phyloP scores from a whole-genome alignment of 768 basidiomycete species.

The Trametes elegans region DNA sequence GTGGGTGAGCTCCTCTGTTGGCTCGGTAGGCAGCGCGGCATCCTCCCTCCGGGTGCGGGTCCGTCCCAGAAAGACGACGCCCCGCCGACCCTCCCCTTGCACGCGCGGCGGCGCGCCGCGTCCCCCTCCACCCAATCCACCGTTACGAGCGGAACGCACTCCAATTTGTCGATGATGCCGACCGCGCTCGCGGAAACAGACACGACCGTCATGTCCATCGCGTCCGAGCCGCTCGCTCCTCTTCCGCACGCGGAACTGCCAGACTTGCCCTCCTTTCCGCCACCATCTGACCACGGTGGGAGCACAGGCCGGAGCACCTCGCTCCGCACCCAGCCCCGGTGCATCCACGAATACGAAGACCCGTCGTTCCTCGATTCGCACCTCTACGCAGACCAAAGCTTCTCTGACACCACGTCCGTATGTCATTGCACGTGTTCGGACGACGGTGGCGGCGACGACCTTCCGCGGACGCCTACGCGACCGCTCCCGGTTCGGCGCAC shows the following conservation, averaged over 20 bases:
- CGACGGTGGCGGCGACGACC: slow-evolving; percentile 7
- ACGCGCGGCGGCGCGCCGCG: not conserved
- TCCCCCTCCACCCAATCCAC: slow-evolving; percentile 35
- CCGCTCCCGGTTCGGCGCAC: slow-evolving; percentile 41
- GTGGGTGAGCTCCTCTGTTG: slow-evolving; percentile 69
- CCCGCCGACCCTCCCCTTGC: slow-evolving; percentile 3
- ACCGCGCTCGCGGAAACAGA: slow-evolving; percentile 35
- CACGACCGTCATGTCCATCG: slow-evolving; percentile 27
- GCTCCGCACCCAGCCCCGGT: slow-evolving; percentile 32
- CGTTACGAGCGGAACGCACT: slow-evolving; percentile 33
- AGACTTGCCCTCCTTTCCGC: slow-evolving; percentile 6
- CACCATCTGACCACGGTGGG: slow-evolving; percentile 8
- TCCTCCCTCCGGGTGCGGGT: slow-evolving; percentile 24
- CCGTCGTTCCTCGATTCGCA: slow-evolving; percentile 25
- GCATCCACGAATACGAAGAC: slow-evolving; percentile 57
- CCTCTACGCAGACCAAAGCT: slow-evolving; percentile 5
- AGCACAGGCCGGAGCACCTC: slow-evolving; percentile 9
- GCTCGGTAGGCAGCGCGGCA: slow-evolving; percentile 51
- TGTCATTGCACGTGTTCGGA: slow-evolving; percentile 22
- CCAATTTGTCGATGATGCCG: slow-evolving; percentile 30
- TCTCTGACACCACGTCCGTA: slow-evolving; percentile 13
- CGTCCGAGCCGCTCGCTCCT: slow-evolving; percentile 22
- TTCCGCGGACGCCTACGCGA: slow-evolving; percentile 6
- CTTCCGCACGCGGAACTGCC: slow-evolving; percentile 11
- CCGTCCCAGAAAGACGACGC: slow-evolving; percentile 1